phyloP scores from a whole-genome alignment of 352 stramenopile genomes.

The Globisporangium spinosum region DNA sequence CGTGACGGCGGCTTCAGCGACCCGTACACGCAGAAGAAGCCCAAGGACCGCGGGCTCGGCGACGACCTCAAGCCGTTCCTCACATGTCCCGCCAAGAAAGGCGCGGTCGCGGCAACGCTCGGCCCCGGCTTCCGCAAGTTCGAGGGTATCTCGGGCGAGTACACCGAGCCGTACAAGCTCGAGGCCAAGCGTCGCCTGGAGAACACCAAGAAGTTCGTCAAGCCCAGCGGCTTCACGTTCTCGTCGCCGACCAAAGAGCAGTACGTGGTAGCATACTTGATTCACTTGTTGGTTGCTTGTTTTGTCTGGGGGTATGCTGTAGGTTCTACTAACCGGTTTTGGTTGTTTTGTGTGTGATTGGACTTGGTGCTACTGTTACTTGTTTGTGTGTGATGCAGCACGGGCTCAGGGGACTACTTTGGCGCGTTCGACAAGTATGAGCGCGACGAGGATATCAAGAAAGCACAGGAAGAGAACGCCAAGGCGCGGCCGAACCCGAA shows the following conservation, averaged over 20 bases:
- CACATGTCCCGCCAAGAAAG: constrained; percentile 66
- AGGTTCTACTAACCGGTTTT: neutral
- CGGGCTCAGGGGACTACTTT: constrained; percentile 66
- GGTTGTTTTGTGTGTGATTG: too few species aligned
- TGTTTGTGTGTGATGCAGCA: constrained; percentile 25
- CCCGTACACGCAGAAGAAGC: constrained; percentile 44
- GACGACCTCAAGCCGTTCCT: constrained; percentile 69
- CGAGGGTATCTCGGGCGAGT: constrained; percentile 55
- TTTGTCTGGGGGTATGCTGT: too few species aligned
- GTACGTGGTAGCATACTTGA: constrained; percentile 23
- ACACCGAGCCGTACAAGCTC: constrained; percentile 68
- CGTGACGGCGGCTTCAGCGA: constrained; percentile 77
- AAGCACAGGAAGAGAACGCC: constrained; percentile 40
- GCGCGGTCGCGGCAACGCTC: constrained; percentile 55
- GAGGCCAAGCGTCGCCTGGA: constrained; percentile 60
- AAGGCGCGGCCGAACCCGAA: constrained; percentile 43
- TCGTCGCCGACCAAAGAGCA: constrained; percentile 59
- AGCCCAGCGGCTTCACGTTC: constrained; percentile 64
- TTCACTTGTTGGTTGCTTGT: too few species aligned
- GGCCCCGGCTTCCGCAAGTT: constrained; percentile 60
- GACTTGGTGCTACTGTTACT: neutral
- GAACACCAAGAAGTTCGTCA: constrained; percentile 68
- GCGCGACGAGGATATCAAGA: constrained; percentile 57
- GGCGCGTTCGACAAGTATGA: constrained; percentile 64
- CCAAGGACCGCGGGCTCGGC: constrained; percentile 47